Conservation (phyloP, 192 early-diverging fungal species). For the Paraglomus brasilianum region DNA sequence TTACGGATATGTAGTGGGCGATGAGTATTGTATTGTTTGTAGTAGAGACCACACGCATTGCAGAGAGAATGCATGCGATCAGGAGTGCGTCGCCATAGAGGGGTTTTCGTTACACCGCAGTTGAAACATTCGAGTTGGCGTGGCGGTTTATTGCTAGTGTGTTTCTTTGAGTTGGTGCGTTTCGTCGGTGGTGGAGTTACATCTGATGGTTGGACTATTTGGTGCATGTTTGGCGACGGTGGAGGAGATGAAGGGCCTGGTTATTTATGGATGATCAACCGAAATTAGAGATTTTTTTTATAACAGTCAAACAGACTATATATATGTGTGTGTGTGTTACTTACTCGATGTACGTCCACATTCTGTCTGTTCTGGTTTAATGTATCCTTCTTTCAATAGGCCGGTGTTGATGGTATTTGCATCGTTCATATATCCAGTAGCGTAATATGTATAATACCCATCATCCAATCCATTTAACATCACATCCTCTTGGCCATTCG, state of each 20-base stretch:
- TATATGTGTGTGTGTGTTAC: no score
- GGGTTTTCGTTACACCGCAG: constrained; percentile 73
- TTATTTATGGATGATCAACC: no score
- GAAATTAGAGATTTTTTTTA: no score
- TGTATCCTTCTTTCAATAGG: no score
- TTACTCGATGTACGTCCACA: no score
- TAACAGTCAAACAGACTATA: no score
- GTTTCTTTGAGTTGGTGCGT: constrained; percentile 44
- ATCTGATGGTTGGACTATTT: not conserved
- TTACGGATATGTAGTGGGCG: constrained; percentile 58
- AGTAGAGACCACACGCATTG: constrained; percentile 78
- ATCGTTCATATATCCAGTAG: no score
- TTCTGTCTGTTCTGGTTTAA: constrained; percentile 10
- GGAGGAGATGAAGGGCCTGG: constrained; percentile 4
- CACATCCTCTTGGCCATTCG: no score
- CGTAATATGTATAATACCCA: no score
- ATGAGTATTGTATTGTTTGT: constrained; percentile 61
- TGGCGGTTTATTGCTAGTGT: constrained; percentile 42
- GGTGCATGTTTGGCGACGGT: not conserved
- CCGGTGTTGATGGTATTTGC: no score
- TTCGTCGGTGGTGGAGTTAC: not conserved
- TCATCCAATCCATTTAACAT: no score
- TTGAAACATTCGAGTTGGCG: constrained; percentile 67
- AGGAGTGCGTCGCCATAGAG: constrained; percentile 76
- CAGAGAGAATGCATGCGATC: constrained; percentile 79